A percentile compares a stretch with the other conserved stretches of the same genome.
Conservation (phyloP, 768 basidiomycete genomes). For the Lentinula guzmanii region DNA sequence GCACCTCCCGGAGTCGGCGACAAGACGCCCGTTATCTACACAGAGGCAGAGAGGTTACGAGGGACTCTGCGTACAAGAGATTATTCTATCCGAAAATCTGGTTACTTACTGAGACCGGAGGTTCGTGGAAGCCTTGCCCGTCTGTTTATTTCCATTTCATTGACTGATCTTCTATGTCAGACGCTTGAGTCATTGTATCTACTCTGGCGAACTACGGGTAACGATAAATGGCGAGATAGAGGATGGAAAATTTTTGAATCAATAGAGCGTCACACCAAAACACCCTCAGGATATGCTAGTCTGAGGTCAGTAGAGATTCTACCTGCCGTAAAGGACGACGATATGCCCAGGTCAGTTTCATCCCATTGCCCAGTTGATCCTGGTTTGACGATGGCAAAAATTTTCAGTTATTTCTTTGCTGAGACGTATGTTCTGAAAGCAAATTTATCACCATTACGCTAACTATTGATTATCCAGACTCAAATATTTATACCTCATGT, state of each 20-base stretch:
- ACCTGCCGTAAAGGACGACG: slow-evolving; percentile 36
- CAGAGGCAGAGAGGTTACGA: slow-evolving; percentile 18
- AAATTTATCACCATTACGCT: not conserved
- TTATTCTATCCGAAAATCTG: slow-evolving; percentile 39
- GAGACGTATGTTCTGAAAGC: slow-evolving; percentile 33
- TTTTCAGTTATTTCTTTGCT: slow-evolving; percentile 41
- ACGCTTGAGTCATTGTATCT: slow-evolving; percentile 70
- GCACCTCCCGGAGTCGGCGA: slow-evolving; percentile 49
- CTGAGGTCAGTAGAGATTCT: slow-evolving; percentile 40
- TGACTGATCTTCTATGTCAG: slow-evolving; percentile 26
- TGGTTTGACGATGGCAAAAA: not conserved
- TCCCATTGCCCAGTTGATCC: not conserved
- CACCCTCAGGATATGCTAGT: slow-evolving; percentile 55
- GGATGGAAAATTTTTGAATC: slow-evolving; percentile 70
- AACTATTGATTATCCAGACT: slow-evolving; percentile 31
- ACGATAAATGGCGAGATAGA: slow-evolving; percentile 61
- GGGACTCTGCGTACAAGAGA: slow-evolving; percentile 36
- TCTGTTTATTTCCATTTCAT: not conserved
- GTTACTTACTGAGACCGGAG: slow-evolving; percentile 67
- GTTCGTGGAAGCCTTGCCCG: slow-evolving; percentile 28
- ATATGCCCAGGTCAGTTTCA: slow-evolving; percentile 70
- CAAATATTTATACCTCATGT: slow-evolving; percentile 71
- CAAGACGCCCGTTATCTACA: slow-evolving; percentile 29
- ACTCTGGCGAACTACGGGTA: slow-evolving; percentile 64
- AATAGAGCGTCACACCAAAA: slow-evolving; percentile 54